Evolutionary conservation across 2,329 filamentous ascomycete genomes (phyloP).

Genomic region (Calonectria naviculata): DNA sequence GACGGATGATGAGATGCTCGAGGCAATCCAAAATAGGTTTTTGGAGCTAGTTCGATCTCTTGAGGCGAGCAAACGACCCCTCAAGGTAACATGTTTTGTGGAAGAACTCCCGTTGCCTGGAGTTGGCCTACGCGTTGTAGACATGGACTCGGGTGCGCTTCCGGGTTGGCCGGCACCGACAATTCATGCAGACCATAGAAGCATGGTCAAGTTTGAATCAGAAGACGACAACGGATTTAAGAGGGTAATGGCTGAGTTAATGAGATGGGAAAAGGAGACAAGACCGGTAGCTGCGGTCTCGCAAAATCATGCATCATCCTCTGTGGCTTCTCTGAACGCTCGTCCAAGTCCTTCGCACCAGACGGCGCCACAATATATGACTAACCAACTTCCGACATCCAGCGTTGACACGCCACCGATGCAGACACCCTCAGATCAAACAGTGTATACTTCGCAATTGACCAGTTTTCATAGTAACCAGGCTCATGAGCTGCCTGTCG

Average conservation of each 20-base stretch:
- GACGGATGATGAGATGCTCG: conserved; percentile 36
- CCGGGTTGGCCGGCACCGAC: conserved; percentile 39
- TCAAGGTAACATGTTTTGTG: conserved; percentile 48
- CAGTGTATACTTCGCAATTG: not conserved
- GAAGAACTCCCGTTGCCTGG: conserved; percentile 45
- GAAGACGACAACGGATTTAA: conserved; percentile 43
- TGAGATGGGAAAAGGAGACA: conserved; percentile 13
- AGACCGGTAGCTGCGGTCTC: not conserved
- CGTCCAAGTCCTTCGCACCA: not conserved
- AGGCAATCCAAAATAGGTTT: conserved; percentile 40
- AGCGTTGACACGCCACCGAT: not conserved
- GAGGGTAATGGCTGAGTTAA: conserved; percentile 34
- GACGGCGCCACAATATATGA: not conserved
- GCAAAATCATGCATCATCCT: not conserved
- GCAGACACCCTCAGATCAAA: not conserved
- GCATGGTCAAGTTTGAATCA: conserved; percentile 47
- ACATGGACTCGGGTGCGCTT: conserved; percentile 44
- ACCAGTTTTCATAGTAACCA: not conserved
- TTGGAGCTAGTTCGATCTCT: conserved; percentile 38
- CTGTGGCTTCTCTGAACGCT: not conserved
- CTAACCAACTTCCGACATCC: not conserved
- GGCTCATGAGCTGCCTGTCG: not conserved
- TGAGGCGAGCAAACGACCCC: conserved; percentile 13
- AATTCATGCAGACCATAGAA: conserved; percentile 46
- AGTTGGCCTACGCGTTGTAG: conserved; percentile 36